A percentile compares a stretch with the other conserved stretches of the same genome.
Evolutionary conservation across 352 stramenopile species (phyloP).

Genomic region (Phytophthora aleatoria): DNA sequence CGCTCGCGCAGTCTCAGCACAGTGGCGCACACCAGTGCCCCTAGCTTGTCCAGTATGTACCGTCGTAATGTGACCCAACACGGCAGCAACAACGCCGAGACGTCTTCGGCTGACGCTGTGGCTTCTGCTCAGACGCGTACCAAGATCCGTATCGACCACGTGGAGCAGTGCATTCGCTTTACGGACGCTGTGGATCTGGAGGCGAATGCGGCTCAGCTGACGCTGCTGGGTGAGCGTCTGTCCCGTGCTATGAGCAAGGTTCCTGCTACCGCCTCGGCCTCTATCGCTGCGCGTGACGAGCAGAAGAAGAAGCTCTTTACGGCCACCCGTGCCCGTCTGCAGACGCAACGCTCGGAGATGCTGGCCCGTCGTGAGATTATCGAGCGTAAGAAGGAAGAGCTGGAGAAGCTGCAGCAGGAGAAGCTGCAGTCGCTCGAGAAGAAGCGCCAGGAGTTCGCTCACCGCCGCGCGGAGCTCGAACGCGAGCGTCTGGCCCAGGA

Average conservation of each 20-base stretch:
- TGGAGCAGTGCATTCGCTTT: conserved; percentile 85
- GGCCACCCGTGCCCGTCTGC: conserved; percentile 64
- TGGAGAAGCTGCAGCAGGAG: conserved; percentile 94
- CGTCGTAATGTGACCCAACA: conserved; percentile 51
- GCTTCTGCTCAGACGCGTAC: conserved; percentile 55
- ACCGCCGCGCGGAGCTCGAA: conserved; percentile 76
- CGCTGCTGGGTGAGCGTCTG: conserved; percentile 71
- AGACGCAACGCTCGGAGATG: conserved; percentile 83
- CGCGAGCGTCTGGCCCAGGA: conserved; percentile 77
- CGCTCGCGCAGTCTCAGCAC: conserved; percentile 74
- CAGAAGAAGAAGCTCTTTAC: conserved; percentile 73
- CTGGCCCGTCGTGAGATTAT: conserved; percentile 94
- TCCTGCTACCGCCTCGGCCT: conserved; percentile 26
- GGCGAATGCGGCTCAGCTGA: conserved; percentile 78
- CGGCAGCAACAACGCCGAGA: conserved; percentile 53
- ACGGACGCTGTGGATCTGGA: conserved; percentile 81
- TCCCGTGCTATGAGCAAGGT: conserved; percentile 65
- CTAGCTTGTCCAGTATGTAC: conserved; percentile 71
- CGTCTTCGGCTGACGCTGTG: conserved; percentile 55
- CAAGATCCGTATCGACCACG: conserved; percentile 87
- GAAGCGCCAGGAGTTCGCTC: conserved; percentile 78
- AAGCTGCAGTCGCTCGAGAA: conserved; percentile 88
- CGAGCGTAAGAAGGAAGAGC: conserved; percentile 97
- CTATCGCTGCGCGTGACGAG: conserved; percentile 20
- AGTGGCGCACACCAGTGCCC: conserved; percentile 62